Evolutionary conservation across 768 basidiomycete species (phyloP).

Genomic region (Glaciozyma martinii): DNA sequence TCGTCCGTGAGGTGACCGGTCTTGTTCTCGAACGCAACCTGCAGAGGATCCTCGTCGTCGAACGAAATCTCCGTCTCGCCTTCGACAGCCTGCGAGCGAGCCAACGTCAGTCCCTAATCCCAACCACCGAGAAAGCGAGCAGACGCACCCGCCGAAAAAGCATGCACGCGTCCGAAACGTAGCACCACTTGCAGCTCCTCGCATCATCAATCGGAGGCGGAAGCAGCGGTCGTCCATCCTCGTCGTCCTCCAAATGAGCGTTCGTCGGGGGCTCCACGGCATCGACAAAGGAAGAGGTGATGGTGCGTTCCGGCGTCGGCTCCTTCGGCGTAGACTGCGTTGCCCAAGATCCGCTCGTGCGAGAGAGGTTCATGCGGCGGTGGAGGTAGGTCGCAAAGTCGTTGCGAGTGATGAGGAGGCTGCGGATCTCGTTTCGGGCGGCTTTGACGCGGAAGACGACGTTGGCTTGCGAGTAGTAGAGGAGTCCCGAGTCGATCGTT

Average conservation of each 20-base stretch:
- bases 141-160: conserved; percentile 70
- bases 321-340: not conserved
- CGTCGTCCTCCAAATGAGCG: conserved; percentile 2
- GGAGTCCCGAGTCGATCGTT: conserved; percentile 67
- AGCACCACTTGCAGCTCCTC: conserved; percentile 69
- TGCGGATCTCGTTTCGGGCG: conserved; percentile 71
- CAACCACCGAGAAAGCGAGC: not conserved
- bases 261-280: conserved; percentile 25
- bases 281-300: conserved; percentile 3
- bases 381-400: conserved; percentile 60
- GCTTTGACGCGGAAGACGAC: conserved; percentile 75
- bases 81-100: conserved; percentile 56
- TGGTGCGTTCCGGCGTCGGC: not conserved
- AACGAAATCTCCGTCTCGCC: conserved; percentile 50
- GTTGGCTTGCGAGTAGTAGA: conserved; percentile 90
- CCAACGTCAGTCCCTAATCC: conserved; percentile 1
- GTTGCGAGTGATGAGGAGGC: conserved; percentile 71
- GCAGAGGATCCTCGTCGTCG: conserved; percentile 42
- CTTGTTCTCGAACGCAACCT: conserved; percentile 62
- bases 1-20: conserved; percentile 64
- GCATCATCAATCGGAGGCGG: conserved; percentile 81
- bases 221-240: conserved; percentile 49
- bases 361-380: conserved; percentile 7
- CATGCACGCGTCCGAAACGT: conserved; percentile 77
- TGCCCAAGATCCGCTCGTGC: not conserved